A percentile compares a stretch with the other conserved stretches of the same genome.
Evolutionary conservation across 371 early-diverging fungal species (phyloP).

Genomic region (Mortierella sp.): DNA sequence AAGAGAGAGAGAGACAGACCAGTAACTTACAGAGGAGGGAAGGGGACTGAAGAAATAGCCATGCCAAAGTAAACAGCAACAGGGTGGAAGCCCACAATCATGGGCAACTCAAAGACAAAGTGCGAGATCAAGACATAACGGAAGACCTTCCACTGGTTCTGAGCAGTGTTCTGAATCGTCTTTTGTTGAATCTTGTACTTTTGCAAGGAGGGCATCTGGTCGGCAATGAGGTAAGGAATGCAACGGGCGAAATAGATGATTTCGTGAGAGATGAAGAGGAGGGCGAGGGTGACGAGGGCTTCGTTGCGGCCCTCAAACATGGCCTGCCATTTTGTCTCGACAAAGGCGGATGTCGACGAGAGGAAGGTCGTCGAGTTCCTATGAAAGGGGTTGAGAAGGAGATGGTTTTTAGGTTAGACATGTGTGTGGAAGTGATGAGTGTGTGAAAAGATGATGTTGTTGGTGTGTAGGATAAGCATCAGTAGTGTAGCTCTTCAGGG

Average conservation of each 20-base stretch:
- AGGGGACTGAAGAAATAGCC: constrained; percentile 84
- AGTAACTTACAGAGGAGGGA: constrained; percentile 82
- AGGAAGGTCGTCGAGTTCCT: constrained; percentile 48
- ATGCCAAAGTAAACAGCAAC: constrained; percentile 87
- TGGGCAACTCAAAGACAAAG: constrained; percentile 85
- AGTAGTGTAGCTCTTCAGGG: not conserved
- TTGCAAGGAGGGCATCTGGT: constrained; percentile 78
- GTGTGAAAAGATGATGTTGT: not conserved
- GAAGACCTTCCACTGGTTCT: constrained; percentile 83
- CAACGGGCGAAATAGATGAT: constrained; percentile 85
- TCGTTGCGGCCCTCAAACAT: constrained; percentile 80
- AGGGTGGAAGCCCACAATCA: constrained; percentile 91
- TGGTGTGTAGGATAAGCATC: not conserved
- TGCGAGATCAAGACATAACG: constrained; percentile 80
- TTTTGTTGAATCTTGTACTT: constrained; percentile 90
- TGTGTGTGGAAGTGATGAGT: not conserved
- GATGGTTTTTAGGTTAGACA: not conserved
- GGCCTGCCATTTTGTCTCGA: constrained; percentile 70
- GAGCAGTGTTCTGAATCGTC: constrained; percentile 77
- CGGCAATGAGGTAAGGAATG: constrained; percentile 80
- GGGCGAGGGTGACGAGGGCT: constrained; percentile 73
- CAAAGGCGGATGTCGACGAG: constrained; percentile 21
- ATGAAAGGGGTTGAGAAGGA: not conserved
- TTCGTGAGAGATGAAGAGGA: constrained; percentile 83
- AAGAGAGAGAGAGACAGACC: not conserved